Evolutionary conservation across 495 filamentous ascomycete genomes (phyloP).

Genomic region (Penicillium goetzii): DNA sequence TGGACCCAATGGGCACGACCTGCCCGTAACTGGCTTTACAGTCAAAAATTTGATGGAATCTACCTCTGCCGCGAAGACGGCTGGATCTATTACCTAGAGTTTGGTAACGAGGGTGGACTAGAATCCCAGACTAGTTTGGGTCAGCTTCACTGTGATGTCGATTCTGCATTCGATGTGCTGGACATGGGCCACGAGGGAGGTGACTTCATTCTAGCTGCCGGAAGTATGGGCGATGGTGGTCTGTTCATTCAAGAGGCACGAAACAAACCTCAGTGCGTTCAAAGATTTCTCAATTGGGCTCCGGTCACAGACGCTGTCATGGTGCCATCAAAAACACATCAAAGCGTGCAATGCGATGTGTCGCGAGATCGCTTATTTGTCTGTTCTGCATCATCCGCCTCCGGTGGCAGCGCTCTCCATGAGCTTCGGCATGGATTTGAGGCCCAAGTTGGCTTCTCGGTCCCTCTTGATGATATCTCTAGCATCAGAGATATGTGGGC

Average conservation of each 20-base stretch:
- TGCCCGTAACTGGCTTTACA: constrained; percentile 60
- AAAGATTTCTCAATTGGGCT: constrained; percentile 80
- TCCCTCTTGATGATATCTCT: constrained; percentile 48
- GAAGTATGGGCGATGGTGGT: constrained; percentile 79
- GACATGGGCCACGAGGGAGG: constrained; percentile 57
- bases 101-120: constrained; percentile 51
- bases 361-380: constrained; percentile 43
- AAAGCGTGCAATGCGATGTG: constrained; percentile 26
- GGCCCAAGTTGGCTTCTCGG: constrained; percentile 62
- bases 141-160: constrained; percentile 48
- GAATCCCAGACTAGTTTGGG: constrained; percentile 44
- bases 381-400: constrained; percentile 44
- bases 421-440: constrained; percentile 75
- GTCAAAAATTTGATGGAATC: constrained; percentile 66
- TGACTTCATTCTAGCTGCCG: constrained; percentile 79
- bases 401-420: constrained; percentile 61
- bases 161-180: constrained; percentile 50
- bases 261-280: constrained; percentile 53
- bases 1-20: constrained; percentile 74
- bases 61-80: constrained; percentile 84
- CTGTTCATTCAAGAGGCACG: constrained; percentile 68
- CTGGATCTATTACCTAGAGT: constrained; percentile 67
- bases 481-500: constrained; percentile 52
- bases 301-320: constrained; percentile 73
- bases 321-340: constrained; percentile 36